Conservation (phyloP, 768 basidiomycete species). For the Leccinum subtestaceum region DNA sequence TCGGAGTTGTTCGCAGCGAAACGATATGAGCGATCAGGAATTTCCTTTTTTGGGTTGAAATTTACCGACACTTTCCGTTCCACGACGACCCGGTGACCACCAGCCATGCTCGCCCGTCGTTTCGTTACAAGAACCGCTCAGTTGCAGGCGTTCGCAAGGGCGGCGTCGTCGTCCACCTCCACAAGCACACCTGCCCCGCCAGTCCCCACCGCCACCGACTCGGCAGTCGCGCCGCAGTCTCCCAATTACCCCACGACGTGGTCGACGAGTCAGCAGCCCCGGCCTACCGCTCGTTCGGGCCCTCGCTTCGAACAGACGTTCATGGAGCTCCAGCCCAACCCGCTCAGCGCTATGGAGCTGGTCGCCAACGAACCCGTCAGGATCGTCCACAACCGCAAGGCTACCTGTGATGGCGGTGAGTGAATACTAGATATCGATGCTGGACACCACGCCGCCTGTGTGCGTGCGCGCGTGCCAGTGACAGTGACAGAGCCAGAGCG, state of each 20-base stretch:
- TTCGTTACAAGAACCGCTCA: slow-evolving; percentile 19
- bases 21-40: not conserved
- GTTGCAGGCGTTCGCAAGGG: slow-evolving; percentile 16
- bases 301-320: slow-evolving; percentile 92
- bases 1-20: no score
- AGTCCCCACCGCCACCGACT: slow-evolving; percentile 16
- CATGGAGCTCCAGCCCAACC: slow-evolving; percentile 84
- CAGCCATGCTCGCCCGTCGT: slow-evolving; percentile 29
- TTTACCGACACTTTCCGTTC: not conserved
- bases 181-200: slow-evolving; percentile 10
- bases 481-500: not conserved
- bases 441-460: not conserved
- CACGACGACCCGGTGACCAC: not conserved
- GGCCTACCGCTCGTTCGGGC: slow-evolving; percentile 54
- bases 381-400: slow-evolving; percentile 77
- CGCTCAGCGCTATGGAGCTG: slow-evolving; percentile 89
- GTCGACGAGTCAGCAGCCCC: slow-evolving; percentile 78
- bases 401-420: slow-evolving; percentile 94
- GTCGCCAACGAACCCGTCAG: slow-evolving; percentile 83
- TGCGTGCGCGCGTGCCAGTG: not conserved
- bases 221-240: slow-evolving; percentile 57
- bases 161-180: slow-evolving; percentile 27
- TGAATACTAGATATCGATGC: slow-evolving; percentile 9
- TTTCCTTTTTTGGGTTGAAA: slow-evolving; percentile 17
- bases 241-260: slow-evolving; percentile 83